Evolutionary conservation across 140 eudicot genomes (phyloP), one percentile per base, ranked within the genome.

Genomic region (Artemisia princeps): DNA sequence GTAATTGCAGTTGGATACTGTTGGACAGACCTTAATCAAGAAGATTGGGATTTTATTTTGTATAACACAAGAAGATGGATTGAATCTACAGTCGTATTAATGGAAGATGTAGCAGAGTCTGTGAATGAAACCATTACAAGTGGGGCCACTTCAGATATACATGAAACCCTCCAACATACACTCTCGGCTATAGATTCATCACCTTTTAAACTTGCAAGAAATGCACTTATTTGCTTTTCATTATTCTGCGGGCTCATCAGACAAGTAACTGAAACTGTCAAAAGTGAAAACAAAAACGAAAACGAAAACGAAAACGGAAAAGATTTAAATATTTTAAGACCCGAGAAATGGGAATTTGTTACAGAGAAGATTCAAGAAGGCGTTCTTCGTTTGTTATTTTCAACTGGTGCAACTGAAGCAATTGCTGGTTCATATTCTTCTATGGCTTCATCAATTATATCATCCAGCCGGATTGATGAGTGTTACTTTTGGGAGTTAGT

Each of bases 61-160:
- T 85, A 81, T 44, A 82, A 81, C 46, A 67, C 80, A 78, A 89
- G 95, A 82, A 76, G 65, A 66, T 89, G 96, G 96, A 86, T 94
- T 65, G 99, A 94, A 66, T 68, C 88, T 19, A 81, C 87, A 9
- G 96, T 94, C 57, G 80, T 87, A 14, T 74, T 75, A 68, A 79
- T 94, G 88, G 99, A 94, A 73, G 97, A 94, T 64, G 72, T 82
- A 67, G 86, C 86, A 55, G 99, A 94, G 80, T 74, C 83, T 37
- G 87, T 94, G 45, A 85, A 89, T 68, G 84, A 79, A 45, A 83
- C 81, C 50, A 28, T 74, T 0, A 64, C 78, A 44, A 63, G 69
- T 24, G 67, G 55, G 44, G 30, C 77, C 46, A 53, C 68, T 71
- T 50, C 75, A 12, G 75, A 72, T 52, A 62, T 67, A 57, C 52